Evolutionary conservation across 371 early-diverging fungal species (phyloP).

Genomic region (Chytridium lagenaria): DNA sequence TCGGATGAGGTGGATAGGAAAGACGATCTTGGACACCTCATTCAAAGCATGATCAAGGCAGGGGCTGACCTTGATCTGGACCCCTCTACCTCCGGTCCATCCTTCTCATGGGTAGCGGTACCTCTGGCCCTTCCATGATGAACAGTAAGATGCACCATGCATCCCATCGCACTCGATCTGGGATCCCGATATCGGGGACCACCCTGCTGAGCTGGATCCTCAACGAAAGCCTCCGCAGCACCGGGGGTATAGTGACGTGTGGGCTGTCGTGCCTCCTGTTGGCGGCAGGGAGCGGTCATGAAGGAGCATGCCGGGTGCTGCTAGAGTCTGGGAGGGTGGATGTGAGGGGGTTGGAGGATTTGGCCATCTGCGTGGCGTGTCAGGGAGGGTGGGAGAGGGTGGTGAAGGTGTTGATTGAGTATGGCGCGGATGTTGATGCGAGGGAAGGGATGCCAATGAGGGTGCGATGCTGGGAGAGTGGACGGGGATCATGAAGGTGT

Average conservation of each 20-base stretch:
- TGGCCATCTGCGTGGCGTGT: conserved; percentile 11
- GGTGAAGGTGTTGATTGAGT: background rate
- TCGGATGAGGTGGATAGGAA: too few relatives aligned
- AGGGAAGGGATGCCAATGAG: conserved; percentile 10
- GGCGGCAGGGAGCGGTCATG: conserved; percentile 9
- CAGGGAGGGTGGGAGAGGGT: conserved; percentile 5
- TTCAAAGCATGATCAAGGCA: background rate
- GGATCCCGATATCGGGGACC: background rate
- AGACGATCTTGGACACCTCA: background rate
- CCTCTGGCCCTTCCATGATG: background rate
- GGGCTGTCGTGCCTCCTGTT: background rate
- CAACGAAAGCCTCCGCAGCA: background rate
- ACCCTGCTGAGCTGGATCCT: conserved; percentile 16
- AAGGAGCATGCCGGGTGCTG: background rate
- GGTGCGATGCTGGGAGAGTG: conserved; percentile 1
- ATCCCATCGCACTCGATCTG: background rate
- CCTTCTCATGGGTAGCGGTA: conserved; percentile 10
- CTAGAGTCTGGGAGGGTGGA: background rate
- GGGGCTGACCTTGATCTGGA: conserved; percentile 10
- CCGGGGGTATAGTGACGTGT: background rate
- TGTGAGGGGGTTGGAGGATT: background rate
- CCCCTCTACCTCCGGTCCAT: conserved; percentile 12
- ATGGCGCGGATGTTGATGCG: background rate
- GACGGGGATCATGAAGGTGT: background rate
- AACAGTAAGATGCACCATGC: background rate